Evolutionary conservation across 108 stramenopile species (phyloP), one percentile per base, ranked within the genome.

Genomic region (Asterionellopsis glacialis): DNA sequence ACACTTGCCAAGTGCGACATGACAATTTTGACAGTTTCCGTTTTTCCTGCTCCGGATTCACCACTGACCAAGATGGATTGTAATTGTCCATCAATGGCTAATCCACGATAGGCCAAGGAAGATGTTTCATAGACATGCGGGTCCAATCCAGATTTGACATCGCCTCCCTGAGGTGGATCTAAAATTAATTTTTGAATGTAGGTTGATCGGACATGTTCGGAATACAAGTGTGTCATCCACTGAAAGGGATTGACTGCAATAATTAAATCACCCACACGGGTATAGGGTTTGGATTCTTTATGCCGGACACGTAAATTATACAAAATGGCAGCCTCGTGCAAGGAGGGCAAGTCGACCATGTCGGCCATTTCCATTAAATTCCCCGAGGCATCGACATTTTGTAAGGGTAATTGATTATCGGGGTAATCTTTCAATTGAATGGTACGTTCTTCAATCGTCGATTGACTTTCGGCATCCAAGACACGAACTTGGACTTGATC

Each of bases 211-310:
- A 74, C 70, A 45, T 86, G 75, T 44, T 82, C 82, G 1, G 88
- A 82, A 53, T 93, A 93, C 48, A 93, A 69, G 1, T 78, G 70
- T 16, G 72, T 56, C 54, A 89, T 86, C 91, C 91, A 93, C 55
- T 77, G 72, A 74, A 95, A 97, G n/a, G 97, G 97, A 68, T 97
- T 97, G 44, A 96, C 80, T 9, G 97, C 97, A 45, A 97, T 89
- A 48, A 96, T 70, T 64, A 97, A 94, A 56, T 94, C 94, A 23
- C 95, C 95, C 6, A 92, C 94, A 45, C 93, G 78, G 3, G 97
- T 96, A 75, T 97, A 97, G 5, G 95, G 94, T 41, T 74, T 57
- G 19, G 76, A 68, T 3, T 78, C 56, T 55, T 65, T 51, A 73
- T 96, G 93, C 22, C 95, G 84, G 19, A 70, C 68, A 55, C 86